A percentile compares a stretch with the other conserved stretches of the same genome.
phyloP scores from a whole-genome alignment of 1,284 basidiomycete species.

The Puccinia coronata region DNA sequence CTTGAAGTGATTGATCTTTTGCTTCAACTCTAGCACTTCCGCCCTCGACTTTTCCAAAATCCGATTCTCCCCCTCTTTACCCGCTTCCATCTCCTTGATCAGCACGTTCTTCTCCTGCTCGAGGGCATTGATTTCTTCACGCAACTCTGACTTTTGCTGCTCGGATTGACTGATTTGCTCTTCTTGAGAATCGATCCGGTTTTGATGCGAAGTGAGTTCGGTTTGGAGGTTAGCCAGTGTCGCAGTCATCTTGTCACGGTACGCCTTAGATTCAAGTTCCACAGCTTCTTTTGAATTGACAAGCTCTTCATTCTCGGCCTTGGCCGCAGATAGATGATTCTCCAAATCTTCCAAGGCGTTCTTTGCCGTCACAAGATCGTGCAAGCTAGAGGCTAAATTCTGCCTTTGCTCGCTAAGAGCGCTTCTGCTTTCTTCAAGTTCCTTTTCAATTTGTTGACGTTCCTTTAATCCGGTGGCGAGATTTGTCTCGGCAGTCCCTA shows the following conservation, averaged over 20 bases:
- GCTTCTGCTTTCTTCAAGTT: slow-evolving; percentile 19
- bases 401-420: slow-evolving; percentile 38
- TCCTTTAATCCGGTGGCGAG: slow-evolving; percentile 5
- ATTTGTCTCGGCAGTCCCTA: slow-evolving; percentile 23
- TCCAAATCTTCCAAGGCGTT: slow-evolving; percentile 27
- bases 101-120: slow-evolving; percentile 46
- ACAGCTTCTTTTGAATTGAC: slow-evolving; percentile 4
- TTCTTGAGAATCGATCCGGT: slow-evolving; percentile 38
- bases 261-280: slow-evolving; percentile 5
- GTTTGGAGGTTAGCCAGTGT: slow-evolving; percentile 24
- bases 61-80: slow-evolving; percentile 47
- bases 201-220: slow-evolving; percentile 28
- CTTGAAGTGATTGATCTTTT: slow-evolving; percentile 43
- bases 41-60: slow-evolving; percentile 44
- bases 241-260: slow-evolving; percentile 27
- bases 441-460: slow-evolving; percentile 11
- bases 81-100: slow-evolving; percentile 49
- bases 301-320: slow-evolving; percentile 11
- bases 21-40: slow-evolving; percentile 49
- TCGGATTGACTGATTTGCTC: slow-evolving; percentile 29
- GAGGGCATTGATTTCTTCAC: slow-evolving; percentile 36
- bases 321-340: slow-evolving; percentile 18
- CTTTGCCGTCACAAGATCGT: slow-evolving; percentile 40
- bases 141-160: slow-evolving; percentile 17
- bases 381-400: slow-evolving; percentile 33